Evolutionary conservation across 2,329 filamentous ascomycete genomes (phyloP), one percentile per base, ranked within the genome.

Genomic region (Nemania sp.): DNA sequence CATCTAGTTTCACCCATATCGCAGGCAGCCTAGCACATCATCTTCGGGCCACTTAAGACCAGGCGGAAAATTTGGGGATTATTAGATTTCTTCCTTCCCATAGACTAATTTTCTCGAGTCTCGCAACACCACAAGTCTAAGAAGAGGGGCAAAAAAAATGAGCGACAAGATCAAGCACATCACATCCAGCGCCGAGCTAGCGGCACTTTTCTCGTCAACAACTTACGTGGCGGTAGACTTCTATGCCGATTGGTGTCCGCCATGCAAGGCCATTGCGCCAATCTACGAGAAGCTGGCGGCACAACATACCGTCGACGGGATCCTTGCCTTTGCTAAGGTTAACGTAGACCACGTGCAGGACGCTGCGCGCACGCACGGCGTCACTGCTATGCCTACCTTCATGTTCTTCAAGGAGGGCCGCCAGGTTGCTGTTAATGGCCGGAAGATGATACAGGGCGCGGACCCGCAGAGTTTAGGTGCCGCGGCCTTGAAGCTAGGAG

Each of bases 241-340:
- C 79, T 85, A 82, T 79, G 87, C 87, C 66, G 80, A 84, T 74
- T 89, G 88, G 88, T 89, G 87, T 79, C 83, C 82, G 45, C 88
- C 87, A 29, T 89, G 88, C 85, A 87, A 87, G 79, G 80, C 81
- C 73, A 89, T 89, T 75, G 84, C 86, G 24, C 87, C 87, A 69
- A 73, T 85, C 66, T 89, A 84, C 82, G 75, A 73, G 67, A 80
- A 83, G 74, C 82, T 88, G 60, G 83, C 87, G 53, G 76, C 76
- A 55, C 72, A 78, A 47, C 77, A 81, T 74, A 70, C 76, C 64
- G 70, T 80, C 26, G 80, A 81, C 20, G 80, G 83, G 59, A 77
- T 80, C 51, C 82, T 85, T 56, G 82, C 82, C 70, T 89, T 89
- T 70, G 86, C 85, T 75, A 87, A 87, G 78, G 83, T 89, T 77